Evolutionary conservation across 1,284 basidiomycete genomes (phyloP), one percentile per base, ranked within the genome.

Genomic region (Polyporus tsugae): DNA sequence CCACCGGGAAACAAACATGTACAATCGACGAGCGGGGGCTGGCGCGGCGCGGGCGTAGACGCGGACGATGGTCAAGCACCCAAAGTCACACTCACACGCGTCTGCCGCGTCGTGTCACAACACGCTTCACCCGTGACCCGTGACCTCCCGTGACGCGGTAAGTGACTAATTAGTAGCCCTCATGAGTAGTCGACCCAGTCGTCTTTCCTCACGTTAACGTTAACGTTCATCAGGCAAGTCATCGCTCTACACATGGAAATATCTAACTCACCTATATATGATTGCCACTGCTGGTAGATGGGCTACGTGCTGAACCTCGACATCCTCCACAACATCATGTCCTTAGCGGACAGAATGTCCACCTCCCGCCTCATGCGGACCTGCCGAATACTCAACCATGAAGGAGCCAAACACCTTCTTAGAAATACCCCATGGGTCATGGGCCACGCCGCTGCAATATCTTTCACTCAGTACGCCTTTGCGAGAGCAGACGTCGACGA

Each of bases 381-480:
- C 19, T 62, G 61, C 35, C 33, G 29, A 22, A 25, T 19, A n/a
- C 61, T 62, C 61, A 62, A 62, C 35, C 46, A 62, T 17, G 61
- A 62, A 22, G 61, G 61, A 25, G 33, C 33, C 42, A 49, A 33
- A 4, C 25, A 49, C 25, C 7, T 49, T 1, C 9, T 49, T 10
- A 49, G 4, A 10, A 10, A 49, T 11, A 49, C n/a, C 4, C 46
- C 7, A 25, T 22, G 22, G n/a, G 11, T 49, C 22, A 11, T 2
- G 46, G 11, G 4, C 19, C 9, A 25, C 25, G 46, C 46, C 11
- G 6, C 22, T 4, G 46, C 46, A 9, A 49, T 49, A 7, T 49
- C 46, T 5, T 49, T 49, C 22, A 49, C 46, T 4, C 46, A 49
- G 19, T 49, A 49, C 22, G 46, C 22, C 46, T 49, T 49, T 9